Percentiles rank a stretch among this genome's conserved stretches.
Conservation (phyloP, 495 filamentous ascomycete species). For the Penicillium turbatum region DNA sequence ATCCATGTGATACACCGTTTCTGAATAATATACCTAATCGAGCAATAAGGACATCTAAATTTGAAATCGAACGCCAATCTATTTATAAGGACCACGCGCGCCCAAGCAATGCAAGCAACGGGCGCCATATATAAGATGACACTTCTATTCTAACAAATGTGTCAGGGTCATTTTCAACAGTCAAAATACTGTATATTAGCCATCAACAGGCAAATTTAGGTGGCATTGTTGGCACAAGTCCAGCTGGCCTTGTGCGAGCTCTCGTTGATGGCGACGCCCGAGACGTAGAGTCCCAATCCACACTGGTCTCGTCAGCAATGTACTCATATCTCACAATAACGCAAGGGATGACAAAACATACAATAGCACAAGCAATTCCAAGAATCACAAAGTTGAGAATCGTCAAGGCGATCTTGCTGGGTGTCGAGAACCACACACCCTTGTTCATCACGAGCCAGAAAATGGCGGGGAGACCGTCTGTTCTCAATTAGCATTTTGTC, state of each 20-base stretch:
- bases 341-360: slow-evolving; percentile 13
- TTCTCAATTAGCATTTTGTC: slow-evolving; percentile 2
- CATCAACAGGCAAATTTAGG: not conserved
- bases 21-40: not conserved
- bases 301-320: slow-evolving; percentile 24
- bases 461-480: slow-evolving; percentile 33
- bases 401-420: slow-evolving; percentile 43
- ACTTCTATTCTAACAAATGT: not conserved
- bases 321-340: not conserved
- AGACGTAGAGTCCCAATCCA: slow-evolving; percentile 37
- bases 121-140: not conserved
- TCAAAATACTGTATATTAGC: not conserved
- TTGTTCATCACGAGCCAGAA: slow-evolving; percentile 49
- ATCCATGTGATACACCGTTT: not conserved
- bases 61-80: not conserved
- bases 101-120: not conserved
- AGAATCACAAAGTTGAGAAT: slow-evolving; percentile 49
- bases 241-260: slow-evolving; percentile 29
- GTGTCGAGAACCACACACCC: slow-evolving; percentile 40
- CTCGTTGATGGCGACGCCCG: slow-evolving; percentile 34
- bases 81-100: not conserved
- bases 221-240: slow-evolving; percentile 32
- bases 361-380: slow-evolving; percentile 41
- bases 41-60: not conserved
- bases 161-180: not conserved